phyloP scores from a whole-genome alignment of 257 asterid species.

The Plantago major region DNA sequence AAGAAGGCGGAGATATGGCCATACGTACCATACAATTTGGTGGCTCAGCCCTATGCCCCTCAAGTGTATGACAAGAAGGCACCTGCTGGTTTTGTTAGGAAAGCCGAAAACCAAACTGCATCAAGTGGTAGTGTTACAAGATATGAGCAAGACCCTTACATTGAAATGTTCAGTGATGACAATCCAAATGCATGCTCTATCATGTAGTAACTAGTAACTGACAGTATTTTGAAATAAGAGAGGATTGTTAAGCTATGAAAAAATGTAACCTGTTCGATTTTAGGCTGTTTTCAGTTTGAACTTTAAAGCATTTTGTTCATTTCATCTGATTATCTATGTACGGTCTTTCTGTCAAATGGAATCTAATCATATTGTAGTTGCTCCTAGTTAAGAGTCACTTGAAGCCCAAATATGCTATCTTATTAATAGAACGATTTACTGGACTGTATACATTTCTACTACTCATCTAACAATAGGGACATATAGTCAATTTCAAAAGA shows the following conservation, averaged over 20 bases:
- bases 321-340: not conserved
- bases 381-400: too few relatives aligned
- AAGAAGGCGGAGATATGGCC: slow-evolving; percentile 93
- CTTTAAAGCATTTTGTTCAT: not conserved
- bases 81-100: slow-evolving; percentile 77
- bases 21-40: slow-evolving; percentile 75
- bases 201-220: slow-evolving; percentile 38
- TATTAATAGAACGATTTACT: too few relatives aligned
- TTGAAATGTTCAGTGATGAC: slow-evolving; percentile 73
- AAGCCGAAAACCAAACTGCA: slow-evolving; percentile 32
- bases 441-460: too few relatives aligned
- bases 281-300: not conserved
- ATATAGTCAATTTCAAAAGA: too few relatives aligned
- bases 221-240: too few relatives aligned
- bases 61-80: slow-evolving; percentile 82
- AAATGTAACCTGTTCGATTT: not conserved
- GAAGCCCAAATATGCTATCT: too few relatives aligned
- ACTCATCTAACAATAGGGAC: too few relatives aligned
- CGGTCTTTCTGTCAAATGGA: not conserved
- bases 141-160: slow-evolving; percentile 60
- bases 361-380: too few relatives aligned
- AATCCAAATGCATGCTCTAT: slow-evolving; percentile 82
- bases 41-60: slow-evolving; percentile 80
- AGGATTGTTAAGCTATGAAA: too few relatives aligned
- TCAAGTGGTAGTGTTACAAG: slow-evolving; percentile 23